Percentiles rank a stretch among this genome's conserved stretches.
Conservation (phyloP, 352 stramenopile species). For the Pythium rishiriense region DNA sequence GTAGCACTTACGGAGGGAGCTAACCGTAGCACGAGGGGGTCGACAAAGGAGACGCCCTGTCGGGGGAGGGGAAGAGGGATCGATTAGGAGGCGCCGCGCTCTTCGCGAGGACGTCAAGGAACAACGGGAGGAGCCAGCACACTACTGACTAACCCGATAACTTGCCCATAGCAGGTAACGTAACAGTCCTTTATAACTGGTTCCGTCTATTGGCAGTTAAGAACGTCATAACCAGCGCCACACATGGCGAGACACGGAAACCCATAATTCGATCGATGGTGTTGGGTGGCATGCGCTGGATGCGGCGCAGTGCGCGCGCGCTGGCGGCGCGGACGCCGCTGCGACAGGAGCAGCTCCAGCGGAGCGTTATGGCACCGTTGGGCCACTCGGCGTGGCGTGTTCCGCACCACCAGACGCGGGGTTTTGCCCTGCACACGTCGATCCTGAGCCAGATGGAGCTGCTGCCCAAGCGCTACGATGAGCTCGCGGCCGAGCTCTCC, state of each 20-base stretch:
- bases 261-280: not conserved
- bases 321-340: not conserved
- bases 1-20: not conserved
- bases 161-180: not conserved
- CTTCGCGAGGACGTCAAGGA: slow-evolving; percentile 2
- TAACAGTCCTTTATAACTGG: too few species aligned
- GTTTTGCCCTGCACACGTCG: slow-evolving; percentile 69
- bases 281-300: slow-evolving; percentile 25
- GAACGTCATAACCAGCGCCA: not conserved
- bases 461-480: slow-evolving; percentile 61
- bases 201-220: too few species aligned
- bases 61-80: not conserved
- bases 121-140: not conserved
- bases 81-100: not conserved
- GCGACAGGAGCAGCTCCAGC: not conserved
- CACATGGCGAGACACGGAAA: not conserved
- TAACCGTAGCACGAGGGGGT: not conserved
- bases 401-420: slow-evolving; percentile 30
- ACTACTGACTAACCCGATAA: not conserved
- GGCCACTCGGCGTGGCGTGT: not conserved
- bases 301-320: slow-evolving; percentile 7
- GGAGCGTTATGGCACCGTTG: not conserved
- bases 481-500: slow-evolving; percentile 61
- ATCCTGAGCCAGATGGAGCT: slow-evolving; percentile 75
- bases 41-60: not conserved